phyloP scores from a whole-genome alignment of 805 yeast genomes.

The Wickerhamiella azymoides region DNA sequence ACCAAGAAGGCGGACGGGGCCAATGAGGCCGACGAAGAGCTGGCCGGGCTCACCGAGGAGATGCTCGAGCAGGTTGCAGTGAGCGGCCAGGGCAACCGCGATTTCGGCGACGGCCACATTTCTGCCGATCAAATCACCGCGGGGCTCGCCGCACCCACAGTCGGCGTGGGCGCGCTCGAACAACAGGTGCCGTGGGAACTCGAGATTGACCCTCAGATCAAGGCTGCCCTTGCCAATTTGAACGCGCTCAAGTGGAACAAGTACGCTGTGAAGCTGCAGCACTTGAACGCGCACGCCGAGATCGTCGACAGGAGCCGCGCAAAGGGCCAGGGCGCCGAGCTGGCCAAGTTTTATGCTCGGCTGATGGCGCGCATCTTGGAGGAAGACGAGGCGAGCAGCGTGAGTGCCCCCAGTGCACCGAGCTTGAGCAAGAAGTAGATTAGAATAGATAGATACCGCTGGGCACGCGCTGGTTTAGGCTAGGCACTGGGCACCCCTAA shows the following conservation, averaged over 20 bases:
- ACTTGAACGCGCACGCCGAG: slow-evolving; percentile 74
- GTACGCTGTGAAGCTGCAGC: slow-evolving; percentile 55
- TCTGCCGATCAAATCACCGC: neutral
- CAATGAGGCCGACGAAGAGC: slow-evolving; percentile 1
- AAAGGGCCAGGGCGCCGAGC: slow-evolving; percentile 21
- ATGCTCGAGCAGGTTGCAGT: slow-evolving; percentile 14
- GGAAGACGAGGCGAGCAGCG: too few species aligned
- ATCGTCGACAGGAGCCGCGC: slow-evolving; percentile 49
- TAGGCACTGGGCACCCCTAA: too few species aligned
- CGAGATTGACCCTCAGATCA: slow-evolving; percentile 27
- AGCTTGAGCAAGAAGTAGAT: too few species aligned
- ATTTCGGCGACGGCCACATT: neutral
- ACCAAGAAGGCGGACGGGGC: too few species aligned
- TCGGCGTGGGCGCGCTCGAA: slow-evolving; percentile 9
- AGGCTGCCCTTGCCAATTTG: slow-evolving; percentile 36
- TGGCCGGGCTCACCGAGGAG: slow-evolving; percentile 10
- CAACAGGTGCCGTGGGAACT: slow-evolving; percentile 13
- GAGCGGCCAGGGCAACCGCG: neutral
- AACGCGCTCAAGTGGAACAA: slow-evolving; percentile 63
- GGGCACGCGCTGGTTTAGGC: too few species aligned
- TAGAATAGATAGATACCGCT: too few species aligned
- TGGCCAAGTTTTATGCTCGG: slow-evolving; percentile 19
- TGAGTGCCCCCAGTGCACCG: too few species aligned
- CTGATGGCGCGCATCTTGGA: neutral
- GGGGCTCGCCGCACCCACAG: slow-evolving; percentile 1